Evolutionary conservation across 345 rosid species (phyloP).

Genomic region (Turritis glabra): DNA sequence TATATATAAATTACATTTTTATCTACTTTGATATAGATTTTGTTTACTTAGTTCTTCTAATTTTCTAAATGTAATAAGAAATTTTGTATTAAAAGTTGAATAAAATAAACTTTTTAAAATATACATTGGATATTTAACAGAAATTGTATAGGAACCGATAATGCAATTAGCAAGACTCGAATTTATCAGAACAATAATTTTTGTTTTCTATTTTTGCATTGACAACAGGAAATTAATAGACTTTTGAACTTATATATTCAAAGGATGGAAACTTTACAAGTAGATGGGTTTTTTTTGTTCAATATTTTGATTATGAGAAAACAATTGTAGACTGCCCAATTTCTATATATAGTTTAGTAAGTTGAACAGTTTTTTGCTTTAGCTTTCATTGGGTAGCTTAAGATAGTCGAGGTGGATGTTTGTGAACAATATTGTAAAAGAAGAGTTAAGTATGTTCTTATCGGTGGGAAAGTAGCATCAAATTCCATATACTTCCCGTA

Average conservation of each 20-base stretch:
- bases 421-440: background rate
- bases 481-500: constrained; percentile 1
- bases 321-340: background rate
- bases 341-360: background rate
- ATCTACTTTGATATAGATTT: too few relatives aligned
- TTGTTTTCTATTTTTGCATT: background rate
- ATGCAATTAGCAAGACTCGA: background rate
- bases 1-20: too few relatives aligned
- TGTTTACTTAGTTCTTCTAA: too few relatives aligned
- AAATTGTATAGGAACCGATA: background rate
- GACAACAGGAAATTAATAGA: background rate
- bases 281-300: too few relatives aligned
- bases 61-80: too few relatives aligned
- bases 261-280: background rate
- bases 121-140: too few relatives aligned
- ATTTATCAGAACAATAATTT: background rate
- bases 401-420: background rate
- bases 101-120: too few relatives aligned
- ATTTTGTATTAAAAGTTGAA: too few relatives aligned
- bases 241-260: background rate
- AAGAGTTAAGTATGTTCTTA: constrained; percentile 5
- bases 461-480: constrained; percentile 20
- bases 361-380: background rate
- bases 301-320: background rate
- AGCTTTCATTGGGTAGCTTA: background rate